Evolutionary conservation across 495 filamentous ascomycete genomes (phyloP).

Genomic region (Ascodesmis nigricans): DNA sequence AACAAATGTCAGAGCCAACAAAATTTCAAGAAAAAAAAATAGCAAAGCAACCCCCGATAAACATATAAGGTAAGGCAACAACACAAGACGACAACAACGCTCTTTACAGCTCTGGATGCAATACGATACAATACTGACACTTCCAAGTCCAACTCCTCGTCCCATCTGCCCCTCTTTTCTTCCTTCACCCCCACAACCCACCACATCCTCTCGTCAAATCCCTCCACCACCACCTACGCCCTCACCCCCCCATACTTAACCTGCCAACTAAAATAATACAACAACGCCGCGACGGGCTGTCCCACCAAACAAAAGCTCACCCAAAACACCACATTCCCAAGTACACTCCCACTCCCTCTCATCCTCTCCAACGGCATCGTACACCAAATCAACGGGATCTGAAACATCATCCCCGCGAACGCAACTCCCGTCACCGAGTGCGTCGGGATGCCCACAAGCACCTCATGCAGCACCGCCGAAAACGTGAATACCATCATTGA

Average conservation of each 20-base stretch:
- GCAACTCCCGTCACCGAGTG: slow-evolving; percentile 89
- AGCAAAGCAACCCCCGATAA: no score
- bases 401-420: slow-evolving; percentile 79
- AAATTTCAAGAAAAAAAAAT: no score
- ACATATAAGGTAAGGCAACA: no score
- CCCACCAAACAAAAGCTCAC: slow-evolving; percentile 66
- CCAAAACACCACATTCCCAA: slow-evolving; percentile 93
- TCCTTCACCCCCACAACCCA: no score
- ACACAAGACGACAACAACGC: no score
- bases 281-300: slow-evolving; percentile 67
- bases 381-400: slow-evolving; percentile 66
- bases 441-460: slow-evolving; percentile 83
- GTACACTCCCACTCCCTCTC: slow-evolving; percentile 46
- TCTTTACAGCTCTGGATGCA: no score
- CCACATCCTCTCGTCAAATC: slow-evolving; percentile 20
- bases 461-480: slow-evolving; percentile 71
- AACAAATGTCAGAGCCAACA: no score
- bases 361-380: slow-evolving; percentile 60
- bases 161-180: no score
- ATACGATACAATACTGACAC: no score
- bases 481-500: slow-evolving; percentile 63
- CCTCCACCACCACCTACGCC: slow-evolving; percentile 21
- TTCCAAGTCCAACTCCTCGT: no score
- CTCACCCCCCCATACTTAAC: slow-evolving; percentile 98
- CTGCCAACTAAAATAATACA: slow-evolving; percentile 98